Evolutionary conservation across 306 rosid genomes (phyloP).

Genomic region (Fragaria iinumae): DNA sequence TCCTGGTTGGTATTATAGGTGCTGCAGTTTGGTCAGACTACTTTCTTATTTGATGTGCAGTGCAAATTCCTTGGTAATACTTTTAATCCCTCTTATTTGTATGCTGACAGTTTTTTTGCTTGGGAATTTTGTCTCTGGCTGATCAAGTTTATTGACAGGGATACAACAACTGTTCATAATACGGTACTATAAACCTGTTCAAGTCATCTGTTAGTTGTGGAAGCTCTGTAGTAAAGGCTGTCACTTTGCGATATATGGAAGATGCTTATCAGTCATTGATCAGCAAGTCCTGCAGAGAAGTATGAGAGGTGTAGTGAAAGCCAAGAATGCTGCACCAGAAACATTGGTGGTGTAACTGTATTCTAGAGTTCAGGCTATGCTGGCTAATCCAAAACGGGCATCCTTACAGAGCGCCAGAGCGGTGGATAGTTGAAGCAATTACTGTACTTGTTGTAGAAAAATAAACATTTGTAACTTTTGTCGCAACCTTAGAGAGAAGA

Average conservation of each 20-base stretch:
- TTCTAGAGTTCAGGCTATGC: neutral
- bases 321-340: neutral
- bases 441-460: neutral
- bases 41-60: conserved; percentile 44
- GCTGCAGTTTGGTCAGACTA: conserved; percentile 67
- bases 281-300: neutral
- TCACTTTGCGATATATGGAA: neutral
- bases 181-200: neutral
- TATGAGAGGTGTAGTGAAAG: neutral
- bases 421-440: neutral
- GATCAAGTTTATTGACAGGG: conserved; percentile 12
- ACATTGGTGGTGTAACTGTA: neutral
- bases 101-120: conserved; percentile 16
- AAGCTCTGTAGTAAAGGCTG: neutral
- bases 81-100: conserved; percentile 10
- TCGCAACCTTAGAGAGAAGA: too few relatives aligned
- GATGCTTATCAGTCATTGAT: neutral
- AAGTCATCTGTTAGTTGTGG: neutral
- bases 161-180: neutral
- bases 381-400: neutral
- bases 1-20: conserved; percentile 53
- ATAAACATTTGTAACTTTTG: neutral
- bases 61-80: conserved; percentile 21
- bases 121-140: neutral
- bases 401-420: neutral